Base-by-base conservation (phyloP, 106 monocot genomes). In the Acanthochlamys bracteata region DNA sequence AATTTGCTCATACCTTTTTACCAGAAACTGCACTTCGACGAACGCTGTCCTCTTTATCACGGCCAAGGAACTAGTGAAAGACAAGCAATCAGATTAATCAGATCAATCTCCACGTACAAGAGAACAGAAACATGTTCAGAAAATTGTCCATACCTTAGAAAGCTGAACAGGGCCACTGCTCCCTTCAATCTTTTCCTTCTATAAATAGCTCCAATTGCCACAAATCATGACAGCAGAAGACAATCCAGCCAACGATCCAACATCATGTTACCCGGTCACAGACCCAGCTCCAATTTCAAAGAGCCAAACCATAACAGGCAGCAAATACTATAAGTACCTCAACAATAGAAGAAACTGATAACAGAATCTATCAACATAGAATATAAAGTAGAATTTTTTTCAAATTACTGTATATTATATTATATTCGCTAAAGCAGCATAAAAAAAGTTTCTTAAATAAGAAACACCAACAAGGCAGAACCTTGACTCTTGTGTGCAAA, bases 21-120 rank as follows among this genome's bases (percentile, higher is more conserved):
- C 98, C 98, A 45, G 98, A 98, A 55, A 98, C 84, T 57, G 83
- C 85, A 73, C 98, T 98, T 13, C 88, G 81, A 0, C 83, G 84
- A 42, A 86, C 83, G 40, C 74, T 74, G 41, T 98, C 98, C 12
- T 90, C 86, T 71, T 88, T 98, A n/a, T 96, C 88, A 42, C 79
- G 91, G 10, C 88, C 85, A 45, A 98, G 77, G 67, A 98, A 92
- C 98, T 98, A 63, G 70, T 2, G 7, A 71, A 4, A 60, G 6
- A 42, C 8, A 23, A 39, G 67, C 4, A 19, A 7, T 20, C 10
- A 14, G 24, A 39, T 19, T 24, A 47, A 39, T 23, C 42, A 41
- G 8, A 40, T 53, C 20, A 41, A 46, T n/a, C n/a, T n/a, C n/a
- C n/a, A 23, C 41, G 39, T 13, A 39, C 49, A 0, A 7, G 39